Conservation (phyloP, 108 stramenopile genomes). For the Parietichytrium sp. region DNA sequence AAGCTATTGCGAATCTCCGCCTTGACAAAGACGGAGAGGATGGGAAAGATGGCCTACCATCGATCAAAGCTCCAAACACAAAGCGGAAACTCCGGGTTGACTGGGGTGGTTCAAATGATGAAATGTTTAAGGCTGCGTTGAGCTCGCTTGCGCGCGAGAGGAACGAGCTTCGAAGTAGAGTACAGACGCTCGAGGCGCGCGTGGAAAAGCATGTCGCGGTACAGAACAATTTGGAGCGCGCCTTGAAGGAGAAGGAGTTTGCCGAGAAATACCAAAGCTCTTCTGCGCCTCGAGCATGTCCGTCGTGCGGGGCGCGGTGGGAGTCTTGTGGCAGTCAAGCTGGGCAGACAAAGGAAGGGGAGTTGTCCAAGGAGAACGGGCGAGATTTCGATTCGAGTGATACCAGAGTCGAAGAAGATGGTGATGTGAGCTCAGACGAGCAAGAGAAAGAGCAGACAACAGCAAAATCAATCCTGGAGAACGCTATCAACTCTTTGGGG, state of each 20-base stretch:
- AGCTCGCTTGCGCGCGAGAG: neutral
- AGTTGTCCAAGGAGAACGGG: too few relatives aligned
- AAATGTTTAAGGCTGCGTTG: neutral
- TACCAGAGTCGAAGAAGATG: too few relatives aligned
- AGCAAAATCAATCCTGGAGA: too few relatives aligned
- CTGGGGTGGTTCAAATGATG: conserved; percentile 20
- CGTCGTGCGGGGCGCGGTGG: neutral
- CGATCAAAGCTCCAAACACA: too few relatives aligned
- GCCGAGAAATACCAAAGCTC: neutral
- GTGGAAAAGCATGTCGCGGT: neutral
- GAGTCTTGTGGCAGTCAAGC: neutral
- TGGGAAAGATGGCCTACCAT: neutral
- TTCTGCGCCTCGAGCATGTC: neutral
- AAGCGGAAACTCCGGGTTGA: too few relatives aligned
- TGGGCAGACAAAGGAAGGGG: too few relatives aligned
- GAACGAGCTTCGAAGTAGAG: neutral
- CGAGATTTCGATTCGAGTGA: too few relatives aligned
- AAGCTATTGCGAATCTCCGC: neutral
- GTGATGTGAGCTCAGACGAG: too few relatives aligned
- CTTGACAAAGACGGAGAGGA: neutral
- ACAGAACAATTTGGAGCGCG: neutral
- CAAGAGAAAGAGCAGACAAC: too few relatives aligned
- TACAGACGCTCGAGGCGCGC: too few relatives aligned
- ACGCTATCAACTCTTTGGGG: too few relatives aligned
- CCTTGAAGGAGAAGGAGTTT: neutral